Percentiles rank a stretch among this genome's conserved stretches.
These are phyloP conservation scores for Vigna hirtella DNA, from an alignment of 306 rosid genomes.

Conservation along the genomic window DNA sequence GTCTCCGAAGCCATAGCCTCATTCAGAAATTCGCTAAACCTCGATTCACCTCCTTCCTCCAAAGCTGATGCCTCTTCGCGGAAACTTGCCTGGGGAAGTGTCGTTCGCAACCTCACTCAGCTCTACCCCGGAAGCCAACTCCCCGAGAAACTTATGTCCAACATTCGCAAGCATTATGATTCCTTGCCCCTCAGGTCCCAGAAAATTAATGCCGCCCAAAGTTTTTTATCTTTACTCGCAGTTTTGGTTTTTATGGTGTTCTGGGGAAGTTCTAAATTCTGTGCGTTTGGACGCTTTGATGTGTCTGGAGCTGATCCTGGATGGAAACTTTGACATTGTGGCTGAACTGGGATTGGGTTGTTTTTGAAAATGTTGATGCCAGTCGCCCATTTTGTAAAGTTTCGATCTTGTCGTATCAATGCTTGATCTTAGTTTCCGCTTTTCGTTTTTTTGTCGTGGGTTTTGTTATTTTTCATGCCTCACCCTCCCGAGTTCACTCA, in stretches of 20 bases:
- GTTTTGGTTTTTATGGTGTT: not conserved
- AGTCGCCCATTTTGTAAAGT: not conserved
- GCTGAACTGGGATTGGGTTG: not conserved
- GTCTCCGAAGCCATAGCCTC: slow-evolving; percentile 81
- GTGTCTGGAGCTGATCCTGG: not conserved
- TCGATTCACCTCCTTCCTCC: slow-evolving; percentile 49
- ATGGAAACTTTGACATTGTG: not conserved
- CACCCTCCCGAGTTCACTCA: not conserved
- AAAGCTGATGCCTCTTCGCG: slow-evolving; percentile 23
- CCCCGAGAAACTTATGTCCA: slow-evolving; percentile 89
- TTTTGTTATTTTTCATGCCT: slow-evolving; percentile 11
- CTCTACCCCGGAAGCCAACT: slow-evolving; percentile 91
- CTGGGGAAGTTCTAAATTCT: no score
- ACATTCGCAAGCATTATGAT: slow-evolving; percentile 86
- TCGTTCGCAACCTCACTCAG: slow-evolving; percentile 81
- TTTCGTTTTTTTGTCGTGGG: not conserved
- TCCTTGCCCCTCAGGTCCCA: slow-evolving; percentile 82
- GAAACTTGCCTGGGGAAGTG: slow-evolving; percentile 79
- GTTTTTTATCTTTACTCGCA: not conserved
- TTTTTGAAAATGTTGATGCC: not conserved
- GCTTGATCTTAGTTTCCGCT: not conserved
- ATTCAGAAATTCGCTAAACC: slow-evolving; percentile 74
- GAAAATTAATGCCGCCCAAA: not conserved
- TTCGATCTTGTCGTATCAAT: slow-evolving; percentile 9
- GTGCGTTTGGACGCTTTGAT: not conserved